These are phyloP conservation scores for Cinchona pubescens DNA, from an alignment of 257 asterid species.

Conservation along the genomic window DNA sequence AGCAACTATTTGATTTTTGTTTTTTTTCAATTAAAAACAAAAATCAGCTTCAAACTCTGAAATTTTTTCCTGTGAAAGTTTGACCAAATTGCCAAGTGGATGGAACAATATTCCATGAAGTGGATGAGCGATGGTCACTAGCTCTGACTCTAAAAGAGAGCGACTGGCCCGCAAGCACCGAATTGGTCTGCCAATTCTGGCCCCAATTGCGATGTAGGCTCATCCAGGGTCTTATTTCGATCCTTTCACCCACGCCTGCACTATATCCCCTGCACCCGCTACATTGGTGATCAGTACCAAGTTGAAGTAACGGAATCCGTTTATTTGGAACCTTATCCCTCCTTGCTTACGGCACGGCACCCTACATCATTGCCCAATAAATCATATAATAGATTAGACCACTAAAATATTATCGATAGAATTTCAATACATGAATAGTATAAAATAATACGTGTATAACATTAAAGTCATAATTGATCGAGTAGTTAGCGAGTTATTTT, in stretches of 20 bases:
- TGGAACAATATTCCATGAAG: conserved; percentile 63
- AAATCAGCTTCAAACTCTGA: conserved; percentile 24
- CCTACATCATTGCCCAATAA: no score
- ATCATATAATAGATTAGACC: no score
- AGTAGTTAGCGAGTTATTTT: no score
- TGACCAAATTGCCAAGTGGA: conserved; percentile 77
- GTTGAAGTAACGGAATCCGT: conserved; percentile 71
- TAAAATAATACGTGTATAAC: no score
- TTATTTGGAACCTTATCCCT: conserved; percentile 72
- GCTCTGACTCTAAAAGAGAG: conserved; percentile 62
- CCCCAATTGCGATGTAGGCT: conserved; percentile 79
- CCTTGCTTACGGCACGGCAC: conserved; percentile 58
- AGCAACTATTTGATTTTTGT: background rate
- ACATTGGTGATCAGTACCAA: conserved; percentile 60
- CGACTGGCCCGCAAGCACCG: conserved; percentile 46
- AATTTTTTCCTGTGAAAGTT: conserved; percentile 61
- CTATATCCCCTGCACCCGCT: conserved; percentile 70
- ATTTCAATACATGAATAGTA: no score
- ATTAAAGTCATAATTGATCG: no score
- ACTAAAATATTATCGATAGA: no score
- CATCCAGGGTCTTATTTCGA: conserved; percentile 60
- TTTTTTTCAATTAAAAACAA: background rate
- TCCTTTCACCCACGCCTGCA: conserved; percentile 59
- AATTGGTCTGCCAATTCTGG: conserved; percentile 68
- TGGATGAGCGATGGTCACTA: conserved; percentile 57